Conservation (phyloP, 2,329 filamentous ascomycete genomes). For the Penicillium sclerotigenum region DNA sequence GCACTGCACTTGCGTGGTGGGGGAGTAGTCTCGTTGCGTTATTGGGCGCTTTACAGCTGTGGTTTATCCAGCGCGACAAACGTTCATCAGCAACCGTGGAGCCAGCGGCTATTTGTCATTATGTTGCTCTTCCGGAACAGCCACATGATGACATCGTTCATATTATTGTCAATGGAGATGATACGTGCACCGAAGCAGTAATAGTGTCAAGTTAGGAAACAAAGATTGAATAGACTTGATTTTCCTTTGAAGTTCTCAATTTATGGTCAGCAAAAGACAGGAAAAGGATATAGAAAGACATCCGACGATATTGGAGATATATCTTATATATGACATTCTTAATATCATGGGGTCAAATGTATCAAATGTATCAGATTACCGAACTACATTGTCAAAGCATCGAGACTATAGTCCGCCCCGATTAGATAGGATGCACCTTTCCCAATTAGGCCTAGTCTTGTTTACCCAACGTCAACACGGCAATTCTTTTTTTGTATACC, state of each 20-base stretch:
- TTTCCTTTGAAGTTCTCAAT: not conserved
- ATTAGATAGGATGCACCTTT: constrained; percentile 5
- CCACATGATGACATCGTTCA: constrained; percentile 26
- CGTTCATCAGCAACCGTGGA: constrained; percentile 41
- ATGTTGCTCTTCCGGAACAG: constrained; percentile 15
- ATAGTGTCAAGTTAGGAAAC: not conserved
- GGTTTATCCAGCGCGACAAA: constrained; percentile 53
- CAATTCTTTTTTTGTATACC: constrained; percentile 8
- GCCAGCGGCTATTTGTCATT: constrained; percentile 32
- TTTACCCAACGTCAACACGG: constrained; percentile 20
- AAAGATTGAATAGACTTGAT: no score
- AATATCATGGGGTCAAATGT: no score
- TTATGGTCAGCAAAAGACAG: not conserved
- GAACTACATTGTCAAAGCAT: not conserved
- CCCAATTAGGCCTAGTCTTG: constrained; percentile 18
- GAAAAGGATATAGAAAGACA: not conserved
- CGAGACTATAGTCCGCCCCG: not conserved
- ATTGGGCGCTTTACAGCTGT: constrained; percentile 55
- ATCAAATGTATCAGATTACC: not conserved
- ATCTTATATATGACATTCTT: not conserved
- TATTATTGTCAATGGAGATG: constrained; percentile 29
- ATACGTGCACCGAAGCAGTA: not conserved
- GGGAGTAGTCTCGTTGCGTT: constrained; percentile 55
- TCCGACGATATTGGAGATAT: not conserved
- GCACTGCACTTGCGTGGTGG: constrained; percentile 64